Evolutionary conservation across 441 rosid species (phyloP), one percentile per base, ranked within the genome.

Genomic region (Biscutella laevigata): DNA sequence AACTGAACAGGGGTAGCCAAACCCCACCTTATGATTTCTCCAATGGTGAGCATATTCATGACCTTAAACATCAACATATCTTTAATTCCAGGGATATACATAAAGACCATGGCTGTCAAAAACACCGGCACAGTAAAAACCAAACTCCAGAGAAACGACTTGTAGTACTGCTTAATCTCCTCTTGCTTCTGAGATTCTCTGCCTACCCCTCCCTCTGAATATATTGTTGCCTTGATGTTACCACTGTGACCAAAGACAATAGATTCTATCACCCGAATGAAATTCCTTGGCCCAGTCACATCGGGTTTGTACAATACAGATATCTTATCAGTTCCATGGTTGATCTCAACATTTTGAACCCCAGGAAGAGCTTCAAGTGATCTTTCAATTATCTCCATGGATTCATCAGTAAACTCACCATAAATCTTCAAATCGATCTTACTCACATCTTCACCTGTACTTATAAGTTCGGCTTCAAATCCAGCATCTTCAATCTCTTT

Each of bases 1-100:
- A 90, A 87, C 66, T 90, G 98, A 52, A 90, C 95, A 3, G 98
- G 98, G 34, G 95, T 81, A 7, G 96, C 68, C 42, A 87, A 61
- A 30, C 66, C 60, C 88, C 96, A 84, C 67, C 86, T 83, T 49
- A 84, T 34, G 50, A 76, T 22, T 61, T 76, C 86, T 44, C 98
- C 98, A 32, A 68, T 6, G 6, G 74, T 75, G 44, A 90, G 77
- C 95, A 76, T 83, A 62, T 90, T 90, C 61, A 87, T 75, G 53
- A 87, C 59, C 55, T 81, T 84, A 41, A 67, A 57, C 40, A 84
- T 88, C 46, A 90, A 55, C 35, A 73, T 74, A 25, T 67, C 54
- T 42, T 78, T 77, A 14, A 72, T 75, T 34, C 81, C 77, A 21
- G 95, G 96, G 32, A 90, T 74, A 44, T 81, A 83, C 90, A 80